phyloP scores from a whole-genome alignment of 202 grass and related monocot genomes.

The Eragrostis tef region DNA sequence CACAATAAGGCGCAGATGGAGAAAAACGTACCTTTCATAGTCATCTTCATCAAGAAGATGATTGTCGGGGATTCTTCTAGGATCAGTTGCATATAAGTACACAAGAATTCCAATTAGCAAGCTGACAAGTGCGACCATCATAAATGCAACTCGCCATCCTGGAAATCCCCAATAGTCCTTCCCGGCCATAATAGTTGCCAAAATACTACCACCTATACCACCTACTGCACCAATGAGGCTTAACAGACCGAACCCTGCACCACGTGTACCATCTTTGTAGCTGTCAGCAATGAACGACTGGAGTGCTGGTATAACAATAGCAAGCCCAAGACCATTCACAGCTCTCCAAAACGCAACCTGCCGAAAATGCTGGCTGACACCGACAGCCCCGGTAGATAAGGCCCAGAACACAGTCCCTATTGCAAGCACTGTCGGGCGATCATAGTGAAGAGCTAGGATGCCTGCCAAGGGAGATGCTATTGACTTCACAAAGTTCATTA shows the following conservation, averaged over 20 bases:
- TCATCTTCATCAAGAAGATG: conserved; percentile 54
- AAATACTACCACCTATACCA: conserved; percentile 85
- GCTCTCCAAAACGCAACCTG: conserved; percentile 89
- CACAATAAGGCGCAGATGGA: not conserved
- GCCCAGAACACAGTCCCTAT: conserved; percentile 86
- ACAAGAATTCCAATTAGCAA: conserved; percentile 85
- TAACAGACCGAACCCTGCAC: conserved; percentile 80
- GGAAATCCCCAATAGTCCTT: conserved; percentile 71
- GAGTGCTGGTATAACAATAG: conserved; percentile 88
- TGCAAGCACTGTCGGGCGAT: conserved; percentile 78
- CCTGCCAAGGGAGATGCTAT: conserved; percentile 82
- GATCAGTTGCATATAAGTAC: conserved; percentile 80
- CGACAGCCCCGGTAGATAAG: conserved; percentile 81
- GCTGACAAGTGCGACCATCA: conserved; percentile 74
- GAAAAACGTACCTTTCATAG: conserved; percentile 58
- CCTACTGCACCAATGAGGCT: conserved; percentile 83
- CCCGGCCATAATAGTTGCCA: conserved; percentile 89
- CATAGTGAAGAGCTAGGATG: conserved; percentile 76
- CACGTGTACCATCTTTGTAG: conserved; percentile 81
- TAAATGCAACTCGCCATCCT: conserved; percentile 90
- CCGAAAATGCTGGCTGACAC: conserved; percentile 73
- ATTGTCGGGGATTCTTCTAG: conserved; percentile 61
- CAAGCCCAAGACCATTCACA: conserved; percentile 84
- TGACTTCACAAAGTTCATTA: conserved; percentile 87
- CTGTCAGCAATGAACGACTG: conserved; percentile 96